A percentile compares a stretch with the other conserved stretches of the same genome.
Evolutionary conservation across 2,329 filamentous ascomycete species (phyloP).

Genomic region (Aureobasidium sp.): DNA sequence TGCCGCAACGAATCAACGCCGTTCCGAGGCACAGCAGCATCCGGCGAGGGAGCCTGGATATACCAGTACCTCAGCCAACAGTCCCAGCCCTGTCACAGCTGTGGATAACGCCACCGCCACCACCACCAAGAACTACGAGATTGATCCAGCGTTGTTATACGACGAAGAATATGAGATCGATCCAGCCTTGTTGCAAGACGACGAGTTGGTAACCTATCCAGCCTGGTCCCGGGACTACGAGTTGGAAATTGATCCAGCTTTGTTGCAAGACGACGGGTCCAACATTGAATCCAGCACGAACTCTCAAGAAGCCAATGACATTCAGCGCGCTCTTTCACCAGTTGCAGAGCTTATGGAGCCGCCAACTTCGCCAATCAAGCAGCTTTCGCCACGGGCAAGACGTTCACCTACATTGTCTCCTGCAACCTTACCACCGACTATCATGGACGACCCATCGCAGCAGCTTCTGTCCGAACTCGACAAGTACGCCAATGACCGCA

Average conservation of each 20-base stretch:
- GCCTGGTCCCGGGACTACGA: too few species aligned
- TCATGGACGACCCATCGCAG: background rate
- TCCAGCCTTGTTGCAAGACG: too few species aligned
- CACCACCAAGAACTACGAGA: background rate
- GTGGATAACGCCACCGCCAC: background rate
- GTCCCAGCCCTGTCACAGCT: background rate
- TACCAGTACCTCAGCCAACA: constrained; percentile 4
- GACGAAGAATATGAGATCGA: background rate
- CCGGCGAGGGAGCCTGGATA: constrained; percentile 1
- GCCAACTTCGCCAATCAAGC: background rate
- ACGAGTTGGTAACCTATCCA: too few species aligned
- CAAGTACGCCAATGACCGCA: background rate
- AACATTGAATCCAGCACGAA: background rate
- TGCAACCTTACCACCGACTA: background rate
- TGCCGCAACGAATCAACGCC: background rate
- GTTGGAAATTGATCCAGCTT: background rate
- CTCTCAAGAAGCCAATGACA: background rate
- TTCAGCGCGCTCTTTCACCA: background rate
- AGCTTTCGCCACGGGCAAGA: background rate
- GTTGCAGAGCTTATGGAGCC: background rate
- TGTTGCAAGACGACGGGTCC: background rate
- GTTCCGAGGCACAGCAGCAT: constrained; percentile 4
- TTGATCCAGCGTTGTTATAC: background rate
- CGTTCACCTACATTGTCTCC: background rate
- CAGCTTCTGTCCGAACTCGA: background rate